These are phyloP conservation scores for Aspergillus pseudoviridinutans DNA, from an alignment of 2,329 filamentous ascomycete genomes.

Conservation along the genomic window DNA sequence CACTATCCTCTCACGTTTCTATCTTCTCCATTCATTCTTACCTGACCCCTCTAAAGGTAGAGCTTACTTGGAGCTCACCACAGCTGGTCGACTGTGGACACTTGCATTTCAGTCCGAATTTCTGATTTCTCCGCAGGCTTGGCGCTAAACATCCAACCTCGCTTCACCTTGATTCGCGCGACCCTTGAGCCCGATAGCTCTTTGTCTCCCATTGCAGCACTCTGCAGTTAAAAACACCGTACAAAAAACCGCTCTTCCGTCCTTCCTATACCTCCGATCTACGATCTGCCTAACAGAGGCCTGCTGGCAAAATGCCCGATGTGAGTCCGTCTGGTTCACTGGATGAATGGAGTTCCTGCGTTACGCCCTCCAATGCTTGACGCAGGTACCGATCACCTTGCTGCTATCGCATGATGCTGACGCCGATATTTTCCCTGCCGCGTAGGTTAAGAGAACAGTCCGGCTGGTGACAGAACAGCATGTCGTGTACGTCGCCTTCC, in stretches of 20 bases:
- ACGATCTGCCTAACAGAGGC: neutral
- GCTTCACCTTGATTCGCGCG: constrained; percentile 11
- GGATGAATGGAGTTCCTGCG: neutral
- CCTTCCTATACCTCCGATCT: constrained; percentile 2
- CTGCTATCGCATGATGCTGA: constrained; percentile 21
- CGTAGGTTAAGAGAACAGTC: constrained; percentile 73
- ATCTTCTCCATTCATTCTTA: neutral
- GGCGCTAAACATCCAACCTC: constrained; percentile 9
- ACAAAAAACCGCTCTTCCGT: neutral
- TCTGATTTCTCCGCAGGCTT: constrained; percentile 1
- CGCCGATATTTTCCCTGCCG: constrained; percentile 1
- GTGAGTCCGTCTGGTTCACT: constrained; percentile 20
- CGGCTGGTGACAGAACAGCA: constrained; percentile 92
- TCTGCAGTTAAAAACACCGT: neutral
- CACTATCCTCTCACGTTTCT: neutral
- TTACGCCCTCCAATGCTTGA: constrained; percentile 1
- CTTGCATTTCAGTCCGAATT: constrained; percentile 1
- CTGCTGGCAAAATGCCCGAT: constrained; percentile 30
- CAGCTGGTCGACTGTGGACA: neutral
- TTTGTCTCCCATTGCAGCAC: constrained; percentile 1
- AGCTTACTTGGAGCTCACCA: neutral
- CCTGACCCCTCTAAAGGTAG: neutral
- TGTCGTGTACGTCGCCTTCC: constrained; percentile 64
- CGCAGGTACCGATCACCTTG: neutral
- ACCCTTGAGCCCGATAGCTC: constrained; percentile 7